phyloP scores from a whole-genome alignment of 2,329 filamentous ascomycete genomes.

The Fusarium neocosmosporiellum region DNA sequence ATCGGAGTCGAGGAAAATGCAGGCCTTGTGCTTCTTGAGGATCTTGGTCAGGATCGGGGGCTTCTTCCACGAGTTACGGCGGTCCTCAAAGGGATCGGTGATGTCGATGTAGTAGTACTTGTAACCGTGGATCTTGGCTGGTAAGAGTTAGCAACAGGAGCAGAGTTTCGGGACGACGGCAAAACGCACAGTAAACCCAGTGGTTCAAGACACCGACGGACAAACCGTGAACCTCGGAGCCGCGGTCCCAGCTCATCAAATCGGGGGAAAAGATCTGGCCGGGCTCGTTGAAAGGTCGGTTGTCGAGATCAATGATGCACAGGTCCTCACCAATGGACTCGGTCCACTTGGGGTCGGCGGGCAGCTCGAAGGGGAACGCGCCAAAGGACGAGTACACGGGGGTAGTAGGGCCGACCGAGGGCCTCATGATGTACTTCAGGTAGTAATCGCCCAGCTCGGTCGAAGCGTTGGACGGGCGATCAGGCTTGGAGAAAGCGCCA shows the following conservation, averaged over 20 bases:
- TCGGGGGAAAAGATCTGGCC: constrained; percentile 51
- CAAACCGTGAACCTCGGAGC: constrained; percentile 48
- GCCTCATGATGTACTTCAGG: constrained; percentile 48
- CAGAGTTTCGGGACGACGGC: not conserved
- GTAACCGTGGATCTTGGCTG: constrained; percentile 59
- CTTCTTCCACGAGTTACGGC: constrained; percentile 60
- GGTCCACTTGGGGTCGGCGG: constrained; percentile 46
- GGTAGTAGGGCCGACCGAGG: constrained; percentile 42
- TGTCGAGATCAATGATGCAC: constrained; percentile 60
- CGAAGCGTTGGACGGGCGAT: constrained; percentile 25
- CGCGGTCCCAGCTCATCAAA: constrained; percentile 51
- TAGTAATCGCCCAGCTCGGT: constrained; percentile 47
- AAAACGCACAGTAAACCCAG: constrained; percentile 54
- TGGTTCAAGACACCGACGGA: constrained; percentile 57
- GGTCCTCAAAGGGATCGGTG: constrained; percentile 50
- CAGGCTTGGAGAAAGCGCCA: constrained; percentile 30
- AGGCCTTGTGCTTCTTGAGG: constrained; percentile 56
- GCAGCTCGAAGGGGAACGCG: constrained; percentile 48
- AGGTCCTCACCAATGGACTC: constrained; percentile 51
- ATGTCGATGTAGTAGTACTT: constrained; percentile 59
- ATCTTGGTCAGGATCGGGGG: constrained; percentile 55
- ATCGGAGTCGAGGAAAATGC: constrained; percentile 59
- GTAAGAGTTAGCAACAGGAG: constrained; percentile 31
- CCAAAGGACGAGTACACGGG: constrained; percentile 46
- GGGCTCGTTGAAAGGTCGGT: constrained; percentile 51